Base-by-base conservation (phyloP, 2,329 filamentous ascomycete species). In the Alternaria metachromatica region DNA sequence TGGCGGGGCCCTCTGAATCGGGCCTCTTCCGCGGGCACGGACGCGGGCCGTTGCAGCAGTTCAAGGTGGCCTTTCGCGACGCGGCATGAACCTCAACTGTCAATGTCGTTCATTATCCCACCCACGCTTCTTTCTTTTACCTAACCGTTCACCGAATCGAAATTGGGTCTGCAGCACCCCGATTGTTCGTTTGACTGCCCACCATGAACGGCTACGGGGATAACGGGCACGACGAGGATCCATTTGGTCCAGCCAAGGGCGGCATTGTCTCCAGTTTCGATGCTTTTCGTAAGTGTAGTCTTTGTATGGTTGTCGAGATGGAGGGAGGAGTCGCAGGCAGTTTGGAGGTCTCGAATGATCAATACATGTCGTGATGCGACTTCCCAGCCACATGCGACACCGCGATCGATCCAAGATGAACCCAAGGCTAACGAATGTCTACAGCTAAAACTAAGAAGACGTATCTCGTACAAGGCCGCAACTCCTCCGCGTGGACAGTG, bases 401-500 rank as follows among this genome's bases (percentile, higher is more conserved):
- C 49, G 45, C 18, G 21, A 6, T 33, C 45, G 18, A 25, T 46
- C 3, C 20, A 12, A 15, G 23, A 23, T 37, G 45, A 28, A 60
- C 33, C 12, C 21, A 10, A n/a, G 5, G 60, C 68, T 73, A 60
- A 73, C 63, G 37, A 8, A 9, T 26, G 25, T 41, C n/a, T 11
- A 5, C 76, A 97, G 94, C 96, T 70, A 98, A 99, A 86, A 93
- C 95, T 58, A 98, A 98, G 84, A 89, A 94, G 15, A 93, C 95
- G 76, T 99, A 97, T 82, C 90, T 96, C 59, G 90, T 92, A 50
- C 88, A 90, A 69, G 96, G 93, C 30, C 87, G 91, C 41, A 91
- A 92, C 74, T 96, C 96, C 75, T 95, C 95, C 66, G 94, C 96
- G 83, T 97, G 94, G 92, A 98, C 96, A 21, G 87, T 97, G 51